Evolutionary conservation across 1,139 yeast species (phyloP).

Genomic region (Pneumocystis canis): DNA sequence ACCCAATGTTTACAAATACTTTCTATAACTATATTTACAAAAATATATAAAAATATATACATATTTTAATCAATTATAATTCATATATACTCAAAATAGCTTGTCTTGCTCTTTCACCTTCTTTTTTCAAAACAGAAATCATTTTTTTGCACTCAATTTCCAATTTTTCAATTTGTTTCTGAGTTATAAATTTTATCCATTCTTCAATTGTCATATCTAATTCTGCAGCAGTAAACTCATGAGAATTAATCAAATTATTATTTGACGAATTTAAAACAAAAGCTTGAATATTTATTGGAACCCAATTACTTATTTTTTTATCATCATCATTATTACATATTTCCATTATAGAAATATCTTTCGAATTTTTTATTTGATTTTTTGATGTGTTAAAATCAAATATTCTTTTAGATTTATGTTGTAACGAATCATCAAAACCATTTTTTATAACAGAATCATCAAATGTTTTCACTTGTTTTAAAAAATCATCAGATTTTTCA

Average conservation of each 20-base stretch:
- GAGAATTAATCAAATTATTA: slow-evolving; percentile 36
- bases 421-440: background rate
- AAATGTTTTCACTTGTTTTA: background rate
- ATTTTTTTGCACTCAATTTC: slow-evolving; percentile 24
- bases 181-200: slow-evolving; percentile 44
- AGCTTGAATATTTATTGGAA: slow-evolving; percentile 13
- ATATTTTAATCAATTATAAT: background rate
- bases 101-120: slow-evolving; percentile 19
- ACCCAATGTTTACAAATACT: background rate
- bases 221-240: slow-evolving; percentile 37
- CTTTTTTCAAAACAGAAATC: slow-evolving; percentile 20
- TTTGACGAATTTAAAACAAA: slow-evolving; percentile 31
- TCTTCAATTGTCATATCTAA: slow-evolving; percentile 52
- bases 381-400: background rate
- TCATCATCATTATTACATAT: background rate
- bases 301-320: background rate
- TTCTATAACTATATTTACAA: background rate
- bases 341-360: background rate
- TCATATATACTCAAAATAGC: slow-evolving; percentile 1
- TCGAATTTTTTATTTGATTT: background rate
- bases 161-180: slow-evolving; percentile 22
- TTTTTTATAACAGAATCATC: background rate
- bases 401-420: background rate
- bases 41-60: background rate
- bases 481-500: background rate